Evolutionary conservation across 73 alveolate species (phyloP).

Genomic region (Paramecium sexaurelia): DNA sequence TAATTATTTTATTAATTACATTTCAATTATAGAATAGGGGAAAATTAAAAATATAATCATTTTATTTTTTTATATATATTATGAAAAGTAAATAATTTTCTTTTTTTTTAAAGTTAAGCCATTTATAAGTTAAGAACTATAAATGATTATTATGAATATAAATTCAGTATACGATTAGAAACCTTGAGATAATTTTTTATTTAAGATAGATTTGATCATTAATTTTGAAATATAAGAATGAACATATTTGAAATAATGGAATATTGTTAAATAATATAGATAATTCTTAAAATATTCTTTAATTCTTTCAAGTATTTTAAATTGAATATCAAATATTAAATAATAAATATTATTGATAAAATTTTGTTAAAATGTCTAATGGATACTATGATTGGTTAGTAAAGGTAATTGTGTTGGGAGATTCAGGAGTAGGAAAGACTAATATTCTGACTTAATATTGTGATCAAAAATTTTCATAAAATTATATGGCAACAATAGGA

Average conservation of each 20-base stretch:
- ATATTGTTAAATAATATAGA: neutral
- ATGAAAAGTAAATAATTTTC: neutral
- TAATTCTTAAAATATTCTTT: neutral
- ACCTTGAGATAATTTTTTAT: no score
- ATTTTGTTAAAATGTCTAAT: neutral
- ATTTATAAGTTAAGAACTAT: neutral
- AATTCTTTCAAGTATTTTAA: neutral
- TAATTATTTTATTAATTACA: neutral
- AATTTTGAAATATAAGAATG: neutral
- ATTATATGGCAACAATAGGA: constrained; percentile 87
- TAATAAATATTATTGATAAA: neutral
- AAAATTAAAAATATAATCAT: neutral
- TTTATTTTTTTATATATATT: no score
- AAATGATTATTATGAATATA: no score
- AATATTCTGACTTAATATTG: constrained; percentile 80
- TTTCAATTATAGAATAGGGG: neutral
- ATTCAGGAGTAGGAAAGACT: constrained; percentile 89
- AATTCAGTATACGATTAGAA: no score
- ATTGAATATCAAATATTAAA: neutral
- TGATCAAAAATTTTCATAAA: constrained; percentile 81
- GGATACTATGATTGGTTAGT: constrained; percentile 52
- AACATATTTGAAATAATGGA: neutral
- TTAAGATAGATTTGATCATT: neutral
- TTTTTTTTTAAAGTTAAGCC: neutral
- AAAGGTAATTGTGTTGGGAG: constrained; percentile 84